Percentiles rank a stretch among this genome's conserved stretches.
phyloP scores from a whole-genome alignment of 805 yeast species.

The Maudiozyma saulgeensis region DNA sequence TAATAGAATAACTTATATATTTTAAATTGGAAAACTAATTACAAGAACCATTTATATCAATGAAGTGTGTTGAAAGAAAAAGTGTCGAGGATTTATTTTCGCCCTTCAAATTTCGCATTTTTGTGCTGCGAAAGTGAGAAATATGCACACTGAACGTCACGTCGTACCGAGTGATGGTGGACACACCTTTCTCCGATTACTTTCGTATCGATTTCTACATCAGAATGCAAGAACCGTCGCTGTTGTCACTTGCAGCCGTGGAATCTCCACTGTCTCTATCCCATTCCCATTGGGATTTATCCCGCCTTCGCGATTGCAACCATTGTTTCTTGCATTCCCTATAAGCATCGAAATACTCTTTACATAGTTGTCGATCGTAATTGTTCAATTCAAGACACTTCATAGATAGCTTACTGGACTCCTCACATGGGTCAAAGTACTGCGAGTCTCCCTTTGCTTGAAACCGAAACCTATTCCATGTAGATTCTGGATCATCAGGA shows the following conservation, averaged over 20 bases:
- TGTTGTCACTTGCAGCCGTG: not conserved
- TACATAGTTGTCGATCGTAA: constrained; percentile 58
- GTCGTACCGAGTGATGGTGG: not conserved
- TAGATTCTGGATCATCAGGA: constrained; percentile 80
- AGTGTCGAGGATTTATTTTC: no score
- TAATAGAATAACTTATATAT: no score
- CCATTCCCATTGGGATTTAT: constrained; percentile 25
- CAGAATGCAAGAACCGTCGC: not conserved
- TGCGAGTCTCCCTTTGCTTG: constrained; percentile 68
- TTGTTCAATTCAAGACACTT: constrained; percentile 73
- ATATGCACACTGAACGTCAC: no score
- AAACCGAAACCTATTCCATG: constrained; percentile 59
- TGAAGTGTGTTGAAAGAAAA: no score
- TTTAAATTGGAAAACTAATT: no score
- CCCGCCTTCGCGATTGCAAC: constrained; percentile 37
- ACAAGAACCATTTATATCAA: no score
- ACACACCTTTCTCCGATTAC: no score
- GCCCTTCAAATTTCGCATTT: no score
- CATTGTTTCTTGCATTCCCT: constrained; percentile 82
- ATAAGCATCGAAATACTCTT: constrained; percentile 84
- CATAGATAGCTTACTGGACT: constrained; percentile 78
- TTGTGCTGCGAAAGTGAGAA: no score
- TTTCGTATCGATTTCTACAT: not conserved
- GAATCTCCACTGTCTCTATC: not conserved
- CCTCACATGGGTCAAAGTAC: constrained; percentile 89